These are phyloP conservation scores for Vigna unguiculata DNA, from an alignment of 306 rosid species.

Conservation along the genomic window DNA sequence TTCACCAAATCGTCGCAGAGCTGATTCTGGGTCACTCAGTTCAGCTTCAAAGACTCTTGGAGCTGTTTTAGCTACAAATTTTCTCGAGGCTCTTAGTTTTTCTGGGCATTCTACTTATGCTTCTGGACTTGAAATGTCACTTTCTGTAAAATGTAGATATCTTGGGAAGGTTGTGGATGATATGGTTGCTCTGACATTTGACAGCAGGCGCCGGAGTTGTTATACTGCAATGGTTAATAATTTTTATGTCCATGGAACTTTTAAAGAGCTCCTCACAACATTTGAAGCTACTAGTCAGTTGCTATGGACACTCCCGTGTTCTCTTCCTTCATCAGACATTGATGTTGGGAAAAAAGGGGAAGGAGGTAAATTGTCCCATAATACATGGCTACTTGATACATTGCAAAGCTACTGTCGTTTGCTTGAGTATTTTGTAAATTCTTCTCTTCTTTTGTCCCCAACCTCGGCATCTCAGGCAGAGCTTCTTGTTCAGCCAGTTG, in stretches of 20 bases:
- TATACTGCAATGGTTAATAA: slow-evolving; percentile 83
- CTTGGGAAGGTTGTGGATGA: slow-evolving; percentile 96
- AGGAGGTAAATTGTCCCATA: slow-evolving; percentile 71
- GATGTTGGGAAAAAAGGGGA: slow-evolving; percentile 72
- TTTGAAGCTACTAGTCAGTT: slow-evolving; percentile 98
- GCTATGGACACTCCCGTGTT: slow-evolving; percentile 80
- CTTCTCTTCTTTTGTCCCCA: slow-evolving; percentile 87
- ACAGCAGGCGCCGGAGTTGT: slow-evolving; percentile 88
- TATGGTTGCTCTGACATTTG: slow-evolving; percentile 86
- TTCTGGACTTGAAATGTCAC: slow-evolving; percentile 62
- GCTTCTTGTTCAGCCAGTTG: slow-evolving; percentile 94
- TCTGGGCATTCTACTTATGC: slow-evolving; percentile 76
- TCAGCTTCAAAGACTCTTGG: slow-evolving; percentile 94
- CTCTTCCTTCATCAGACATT: slow-evolving; percentile 61
- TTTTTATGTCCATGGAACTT: slow-evolving; percentile 94
- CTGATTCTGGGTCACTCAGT: slow-evolving; percentile 80
- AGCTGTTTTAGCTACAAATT: slow-evolving; percentile 80
- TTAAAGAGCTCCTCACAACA: slow-evolving; percentile 89
- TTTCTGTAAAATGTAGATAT: slow-evolving; percentile 93
- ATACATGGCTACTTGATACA: slow-evolving; percentile 92
- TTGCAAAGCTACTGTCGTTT: slow-evolving; percentile 83
- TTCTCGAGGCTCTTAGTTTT: slow-evolving; percentile 90
- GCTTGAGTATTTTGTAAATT: slow-evolving; percentile 94
- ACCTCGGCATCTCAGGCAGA: slow-evolving; percentile 87
- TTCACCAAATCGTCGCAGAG: slow-evolving; percentile 91